Percentiles rank a stretch among this genome's conserved stretches.
Conservation (phyloP, 1,139 yeast species). For the Lodderomyces parapsilosis region DNA sequence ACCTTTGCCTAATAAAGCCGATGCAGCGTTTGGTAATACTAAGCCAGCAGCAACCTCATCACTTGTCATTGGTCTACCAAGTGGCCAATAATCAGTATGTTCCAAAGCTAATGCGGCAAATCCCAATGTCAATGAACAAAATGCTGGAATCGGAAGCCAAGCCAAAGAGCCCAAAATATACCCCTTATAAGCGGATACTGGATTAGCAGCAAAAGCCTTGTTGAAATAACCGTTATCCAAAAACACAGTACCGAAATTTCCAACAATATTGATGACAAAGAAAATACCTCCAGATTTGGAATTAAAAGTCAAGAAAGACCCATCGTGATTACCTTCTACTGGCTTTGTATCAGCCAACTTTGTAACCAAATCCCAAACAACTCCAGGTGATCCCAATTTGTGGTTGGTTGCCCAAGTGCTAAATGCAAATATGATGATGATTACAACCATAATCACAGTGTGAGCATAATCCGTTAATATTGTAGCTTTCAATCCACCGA, state of each 20-base stretch:
- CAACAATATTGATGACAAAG: slow-evolving; percentile 78
- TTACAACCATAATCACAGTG: slow-evolving; percentile 59
- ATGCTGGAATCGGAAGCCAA: slow-evolving; percentile 89
- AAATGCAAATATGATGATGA: slow-evolving; percentile 62
- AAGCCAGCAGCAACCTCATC: slow-evolving; percentile 78
- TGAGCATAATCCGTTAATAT: slow-evolving; percentile 86
- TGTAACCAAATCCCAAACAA: slow-evolving; percentile 68
- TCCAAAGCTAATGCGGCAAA: slow-evolving; percentile 75
- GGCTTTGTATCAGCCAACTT: slow-evolving; percentile 59
- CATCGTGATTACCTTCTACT: slow-evolving; percentile 72
- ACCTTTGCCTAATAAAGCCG: slow-evolving; percentile 77
- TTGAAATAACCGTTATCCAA: slow-evolving; percentile 89
- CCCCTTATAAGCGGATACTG: slow-evolving; percentile 86
- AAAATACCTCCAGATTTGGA: slow-evolving; percentile 79
- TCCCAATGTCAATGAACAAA: slow-evolving; percentile 82
- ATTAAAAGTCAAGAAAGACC: slow-evolving; percentile 75
- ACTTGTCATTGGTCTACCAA: slow-evolving; percentile 61
- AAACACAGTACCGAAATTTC: slow-evolving; percentile 87
- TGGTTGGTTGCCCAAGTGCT: slow-evolving; percentile 59
- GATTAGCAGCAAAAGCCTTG: slow-evolving; percentile 84
- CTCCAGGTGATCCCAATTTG: slow-evolving; percentile 77
- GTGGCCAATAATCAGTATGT: slow-evolving; percentile 68
- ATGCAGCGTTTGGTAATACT: slow-evolving; percentile 84
- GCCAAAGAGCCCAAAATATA: slow-evolving; percentile 87
- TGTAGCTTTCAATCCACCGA: slow-evolving; percentile 90